phyloP scores from a whole-genome alignment of 441 rosid genomes.

The Francoa sonchifolia region DNA sequence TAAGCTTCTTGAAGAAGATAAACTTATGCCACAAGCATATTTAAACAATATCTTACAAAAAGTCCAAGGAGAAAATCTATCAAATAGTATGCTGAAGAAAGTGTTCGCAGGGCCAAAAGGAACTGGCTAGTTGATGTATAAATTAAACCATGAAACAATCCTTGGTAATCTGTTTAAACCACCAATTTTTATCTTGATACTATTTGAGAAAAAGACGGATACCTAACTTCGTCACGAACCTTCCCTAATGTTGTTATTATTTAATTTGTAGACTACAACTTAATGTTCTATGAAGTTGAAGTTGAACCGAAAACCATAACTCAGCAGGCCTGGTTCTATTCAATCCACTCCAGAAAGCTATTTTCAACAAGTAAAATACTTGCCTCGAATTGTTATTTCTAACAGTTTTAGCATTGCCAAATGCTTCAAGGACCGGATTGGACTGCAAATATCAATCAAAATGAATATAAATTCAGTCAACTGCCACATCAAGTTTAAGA shows the following conservation, averaged over 20 bases:
- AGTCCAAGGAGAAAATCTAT: neutral
- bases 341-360: no score
- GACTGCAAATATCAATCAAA: constrained; percentile 49
- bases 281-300: no score
- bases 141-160: neutral
- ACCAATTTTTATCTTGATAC: neutral
- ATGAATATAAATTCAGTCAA: constrained; percentile 16
- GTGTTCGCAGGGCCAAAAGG: neutral
- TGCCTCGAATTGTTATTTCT: constrained; percentile 98
- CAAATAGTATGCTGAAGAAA: neutral
- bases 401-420: constrained; percentile 98
- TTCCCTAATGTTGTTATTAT: no score
- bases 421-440: constrained; percentile 99
- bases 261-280: no score
- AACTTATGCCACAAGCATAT: neutral
- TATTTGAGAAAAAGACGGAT: no score
- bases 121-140: neutral
- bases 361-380: no score
- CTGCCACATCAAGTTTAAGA: no score
- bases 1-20: constrained; percentile 5
- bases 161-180: constrained; percentile 1
- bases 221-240: no score
- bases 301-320: no score
- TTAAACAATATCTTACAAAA: neutral
- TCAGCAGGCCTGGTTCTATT: no score